phyloP scores from a whole-genome alignment of 257 asterid species.

The Solanum appendiculatum region DNA sequence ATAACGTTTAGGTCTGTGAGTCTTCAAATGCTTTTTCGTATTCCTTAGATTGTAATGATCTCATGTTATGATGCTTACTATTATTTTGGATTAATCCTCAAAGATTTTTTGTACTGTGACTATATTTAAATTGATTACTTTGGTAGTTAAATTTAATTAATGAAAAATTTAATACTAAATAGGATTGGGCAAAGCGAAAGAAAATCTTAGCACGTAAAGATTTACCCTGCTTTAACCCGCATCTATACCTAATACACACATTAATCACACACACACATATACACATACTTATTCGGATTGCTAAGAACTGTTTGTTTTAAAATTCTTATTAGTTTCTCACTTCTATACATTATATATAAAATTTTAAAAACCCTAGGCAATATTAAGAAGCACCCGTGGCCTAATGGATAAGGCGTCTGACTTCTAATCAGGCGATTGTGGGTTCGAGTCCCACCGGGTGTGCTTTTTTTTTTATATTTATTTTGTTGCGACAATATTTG shows the following conservation, averaged over 20 bases:
- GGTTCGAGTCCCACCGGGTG: constrained; percentile 45
- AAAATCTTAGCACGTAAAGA: no score
- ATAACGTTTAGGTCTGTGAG: background rate
- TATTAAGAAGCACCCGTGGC: constrained; percentile 6
- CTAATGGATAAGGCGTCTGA: constrained; percentile 48
- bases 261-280: no score
- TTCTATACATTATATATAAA: no score
- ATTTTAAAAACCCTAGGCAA: no score
- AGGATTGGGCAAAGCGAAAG: background rate
- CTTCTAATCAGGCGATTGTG: constrained; percentile 49
- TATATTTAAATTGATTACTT: background rate
- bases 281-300: no score
- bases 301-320: no score
- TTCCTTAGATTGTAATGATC: background rate
- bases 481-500: background rate
- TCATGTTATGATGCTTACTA: background rate
- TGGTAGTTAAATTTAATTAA: background rate
- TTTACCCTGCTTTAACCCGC: no score
- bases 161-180: no score
- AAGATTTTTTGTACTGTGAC: background rate
- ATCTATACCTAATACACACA: background rate
- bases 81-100: background rate
- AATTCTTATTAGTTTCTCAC: no score
- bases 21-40: background rate
- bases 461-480: no score